A percentile compares a stretch with the other conserved stretches of the same genome.
Evolutionary conservation across 768 basidiomycete genomes (phyloP).

Genomic region (Hygrocybe coccinea): DNA sequence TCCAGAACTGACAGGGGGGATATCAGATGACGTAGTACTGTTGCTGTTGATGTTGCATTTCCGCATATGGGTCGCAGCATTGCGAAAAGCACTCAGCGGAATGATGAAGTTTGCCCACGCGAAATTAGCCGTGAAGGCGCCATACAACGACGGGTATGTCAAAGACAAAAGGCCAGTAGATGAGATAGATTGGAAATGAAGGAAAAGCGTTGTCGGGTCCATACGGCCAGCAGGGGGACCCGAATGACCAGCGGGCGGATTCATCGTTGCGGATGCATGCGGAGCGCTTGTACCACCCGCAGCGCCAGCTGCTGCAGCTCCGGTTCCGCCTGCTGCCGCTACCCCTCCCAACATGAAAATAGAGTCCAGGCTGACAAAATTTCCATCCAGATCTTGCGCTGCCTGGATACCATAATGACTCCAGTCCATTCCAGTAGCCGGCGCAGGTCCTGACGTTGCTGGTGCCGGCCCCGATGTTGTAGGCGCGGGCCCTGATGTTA

Average conservation of each 20-base stretch:
- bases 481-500: too few species aligned
- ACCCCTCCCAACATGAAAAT: not conserved
- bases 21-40: not conserved
- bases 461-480: too few species aligned
- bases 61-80: conserved; percentile 76
- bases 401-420: too few species aligned
- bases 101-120: conserved; percentile 73
- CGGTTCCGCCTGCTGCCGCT: not conserved
- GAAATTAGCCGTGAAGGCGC: conserved; percentile 80
- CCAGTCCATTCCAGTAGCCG: too few species aligned
- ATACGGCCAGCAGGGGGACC: not conserved
- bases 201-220: conserved; percentile 40
- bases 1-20: not conserved
- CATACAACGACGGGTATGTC: conserved; percentile 82
- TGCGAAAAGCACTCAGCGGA: conserved; percentile 56
- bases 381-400: not conserved
- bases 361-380: not conserved
- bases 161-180: conserved; percentile 73
- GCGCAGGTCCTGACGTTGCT: too few species aligned
- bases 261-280: not conserved
- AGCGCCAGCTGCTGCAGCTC: not conserved
- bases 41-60: not conserved
- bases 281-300: not conserved
- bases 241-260: too few species aligned
- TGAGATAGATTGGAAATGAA: conserved; percentile 81